phyloP scores from a whole-genome alignment of 441 rosid species.

The Erysimum cheiri region DNA sequence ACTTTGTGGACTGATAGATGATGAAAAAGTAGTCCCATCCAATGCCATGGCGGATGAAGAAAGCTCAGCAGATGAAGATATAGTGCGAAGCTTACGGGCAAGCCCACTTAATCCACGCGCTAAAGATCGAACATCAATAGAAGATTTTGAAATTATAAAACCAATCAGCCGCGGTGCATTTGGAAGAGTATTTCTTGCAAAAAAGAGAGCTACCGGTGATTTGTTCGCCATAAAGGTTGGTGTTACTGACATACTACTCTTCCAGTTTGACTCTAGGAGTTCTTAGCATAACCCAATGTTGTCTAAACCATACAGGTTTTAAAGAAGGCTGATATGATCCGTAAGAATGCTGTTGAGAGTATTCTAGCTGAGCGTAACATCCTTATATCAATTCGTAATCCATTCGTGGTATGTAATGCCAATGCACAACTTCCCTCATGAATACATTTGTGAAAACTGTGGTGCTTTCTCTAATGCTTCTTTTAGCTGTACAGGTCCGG shows the following conservation, averaged over 20 bases:
- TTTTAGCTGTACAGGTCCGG: constrained; percentile 78
- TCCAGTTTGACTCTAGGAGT: constrained; percentile 13
- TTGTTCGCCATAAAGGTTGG: constrained; percentile 95
- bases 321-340: constrained; percentile 96
- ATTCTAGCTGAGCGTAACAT: constrained; percentile 93
- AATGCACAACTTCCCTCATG: constrained; percentile 5
- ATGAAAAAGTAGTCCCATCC: constrained; percentile 73
- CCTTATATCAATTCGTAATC: constrained; percentile 90
- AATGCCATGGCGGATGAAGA: constrained; percentile 78
- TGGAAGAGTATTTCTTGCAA: constrained; percentile 94
- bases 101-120: constrained; percentile 84
- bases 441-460: constrained; percentile 27
- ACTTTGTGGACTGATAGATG: constrained; percentile 85
- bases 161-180: constrained; percentile 98
- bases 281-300: constrained; percentile 22
- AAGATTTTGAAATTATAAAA: constrained; percentile 97
- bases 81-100: constrained; percentile 77
- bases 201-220: constrained; percentile 94
- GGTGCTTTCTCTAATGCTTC: constrained; percentile 48
- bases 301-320: constrained; percentile 64
- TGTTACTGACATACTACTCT: constrained; percentile 7
- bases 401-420: constrained; percentile 85
- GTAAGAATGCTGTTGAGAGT: constrained; percentile 98
- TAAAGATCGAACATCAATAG: constrained; percentile 92
- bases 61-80: constrained; percentile 83